Conservation (phyloP, 108 stramenopile genomes). For the Nannochloropsis gaditana region DNA sequence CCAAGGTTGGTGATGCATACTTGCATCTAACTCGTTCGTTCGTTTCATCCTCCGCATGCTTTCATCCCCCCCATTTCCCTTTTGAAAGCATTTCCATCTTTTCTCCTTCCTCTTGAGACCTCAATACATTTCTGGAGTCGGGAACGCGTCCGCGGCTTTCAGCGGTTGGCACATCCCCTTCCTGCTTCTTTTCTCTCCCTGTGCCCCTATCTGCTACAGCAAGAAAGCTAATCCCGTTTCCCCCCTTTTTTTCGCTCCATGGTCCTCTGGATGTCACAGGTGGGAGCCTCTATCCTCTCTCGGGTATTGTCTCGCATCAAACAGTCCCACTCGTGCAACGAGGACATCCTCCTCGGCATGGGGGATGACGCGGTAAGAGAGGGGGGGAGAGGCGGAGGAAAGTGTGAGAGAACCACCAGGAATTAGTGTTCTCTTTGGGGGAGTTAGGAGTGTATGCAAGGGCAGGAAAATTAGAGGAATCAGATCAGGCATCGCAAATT, state of each 20-base stretch:
- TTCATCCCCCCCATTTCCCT: not conserved
- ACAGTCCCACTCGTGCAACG: not conserved
- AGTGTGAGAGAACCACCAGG: too few relatives aligned
- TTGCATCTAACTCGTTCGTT: not conserved
- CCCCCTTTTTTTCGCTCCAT: not conserved
- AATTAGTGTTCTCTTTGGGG: not conserved
- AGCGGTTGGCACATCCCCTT: not conserved
- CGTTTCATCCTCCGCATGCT: not conserved
- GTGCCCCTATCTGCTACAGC: not conserved
- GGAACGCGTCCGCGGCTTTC: too few relatives aligned
- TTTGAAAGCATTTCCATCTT: not conserved
- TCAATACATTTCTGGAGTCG: too few relatives aligned
- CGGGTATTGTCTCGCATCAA: slow-evolving; percentile 39
- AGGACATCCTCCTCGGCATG: not conserved
- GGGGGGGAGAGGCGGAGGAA: not conserved
- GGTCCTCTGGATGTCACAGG: not conserved
- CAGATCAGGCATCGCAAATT: too few relatives aligned
- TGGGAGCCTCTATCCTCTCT: slow-evolving; percentile 17
- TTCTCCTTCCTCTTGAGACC: too few relatives aligned
- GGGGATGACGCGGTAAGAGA: not conserved
- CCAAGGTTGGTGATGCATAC: slow-evolving; percentile 54
- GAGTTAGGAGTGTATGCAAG: not conserved
- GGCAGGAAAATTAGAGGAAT: not conserved
- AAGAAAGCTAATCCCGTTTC: not conserved
- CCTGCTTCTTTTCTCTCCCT: not conserved